These are phyloP conservation scores for Senecio squalidus DNA, from an alignment of 140 eudicot species.

Conservation along the genomic window DNA sequence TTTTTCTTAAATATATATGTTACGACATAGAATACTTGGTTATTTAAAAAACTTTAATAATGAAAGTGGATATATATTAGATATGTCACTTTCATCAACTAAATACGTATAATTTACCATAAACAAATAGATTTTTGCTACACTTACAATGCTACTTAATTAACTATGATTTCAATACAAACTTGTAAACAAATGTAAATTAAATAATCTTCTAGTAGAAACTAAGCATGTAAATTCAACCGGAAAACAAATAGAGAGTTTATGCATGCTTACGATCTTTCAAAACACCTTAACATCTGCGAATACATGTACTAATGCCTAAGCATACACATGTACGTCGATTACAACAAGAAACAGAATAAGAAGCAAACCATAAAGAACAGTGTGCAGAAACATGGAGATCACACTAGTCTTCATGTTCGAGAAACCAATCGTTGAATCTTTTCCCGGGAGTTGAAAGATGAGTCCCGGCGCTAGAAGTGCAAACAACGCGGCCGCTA, in stretches of 20 bases:
- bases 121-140: neutral
- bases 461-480: conserved; percentile 73
- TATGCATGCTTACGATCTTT: neutral
- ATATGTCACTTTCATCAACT: neutral
- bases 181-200: conserved; percentile 2
- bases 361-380: conserved; percentile 77
- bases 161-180: neutral
- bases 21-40: no score
- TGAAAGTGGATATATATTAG: no score
- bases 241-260: no score
- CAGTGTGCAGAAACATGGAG: conserved; percentile 60
- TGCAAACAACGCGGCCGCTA: conserved; percentile 68
- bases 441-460: conserved; percentile 69
- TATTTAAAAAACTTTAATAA: no score
- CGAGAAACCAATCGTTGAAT: conserved; percentile 57
- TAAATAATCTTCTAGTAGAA: neutral
- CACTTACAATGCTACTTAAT: no score
- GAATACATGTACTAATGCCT: neutral
- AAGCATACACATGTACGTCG: conserved; percentile 66
- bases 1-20: no score
- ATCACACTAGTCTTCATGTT: conserved; percentile 74
- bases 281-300: neutral
- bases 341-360: conserved; percentile 69
- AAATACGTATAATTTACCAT: neutral
- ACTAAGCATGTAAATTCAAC: no score